phyloP scores from a whole-genome alignment of 352 stramenopile species.

The Pythium graminicola region DNA sequence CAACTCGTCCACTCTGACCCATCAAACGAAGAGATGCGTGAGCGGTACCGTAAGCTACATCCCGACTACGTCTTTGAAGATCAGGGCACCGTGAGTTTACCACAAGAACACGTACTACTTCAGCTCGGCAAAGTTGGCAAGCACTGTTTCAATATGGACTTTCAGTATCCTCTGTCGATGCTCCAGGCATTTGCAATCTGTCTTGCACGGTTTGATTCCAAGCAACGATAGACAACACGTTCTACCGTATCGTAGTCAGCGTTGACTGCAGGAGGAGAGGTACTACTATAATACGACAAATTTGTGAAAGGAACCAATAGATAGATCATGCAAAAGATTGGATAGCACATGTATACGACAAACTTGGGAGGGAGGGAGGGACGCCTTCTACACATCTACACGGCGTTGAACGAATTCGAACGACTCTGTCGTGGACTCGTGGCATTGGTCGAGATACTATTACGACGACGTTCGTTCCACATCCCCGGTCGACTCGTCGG shows the following conservation, averaged over 20 bases:
- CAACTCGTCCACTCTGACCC: constrained; percentile 86
- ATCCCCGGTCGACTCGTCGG: constrained; percentile 41
- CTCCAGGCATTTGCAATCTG: constrained; percentile 91
- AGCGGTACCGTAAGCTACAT: constrained; percentile 64
- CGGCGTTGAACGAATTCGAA: constrained; percentile 28
- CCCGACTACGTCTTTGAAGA: constrained; percentile 75
- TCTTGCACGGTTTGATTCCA: constrained; percentile 89
- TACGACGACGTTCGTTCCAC: constrained; percentile 43
- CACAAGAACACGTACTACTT: constrained; percentile 77
- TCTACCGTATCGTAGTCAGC: too few relatives aligned
- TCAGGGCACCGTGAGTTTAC: constrained; percentile 73
- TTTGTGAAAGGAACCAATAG: neutral
- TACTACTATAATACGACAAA: too few relatives aligned
- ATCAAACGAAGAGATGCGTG: constrained; percentile 54
- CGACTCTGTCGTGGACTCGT: constrained; percentile 21
- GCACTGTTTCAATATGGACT: constrained; percentile 94
- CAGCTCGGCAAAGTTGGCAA: constrained; percentile 87
- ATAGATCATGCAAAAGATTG: too few relatives aligned
- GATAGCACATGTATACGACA: too few relatives aligned
- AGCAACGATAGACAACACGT: constrained; percentile 51
- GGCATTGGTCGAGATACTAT: constrained; percentile 12
- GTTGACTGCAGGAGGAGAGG: too few relatives aligned
- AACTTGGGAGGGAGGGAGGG: too few relatives aligned
- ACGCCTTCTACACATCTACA: too few relatives aligned
- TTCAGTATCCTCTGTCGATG: constrained; percentile 89